Evolutionary conservation across 768 basidiomycete species (phyloP).

Genomic region (Cystobasidium tubakii): DNA sequence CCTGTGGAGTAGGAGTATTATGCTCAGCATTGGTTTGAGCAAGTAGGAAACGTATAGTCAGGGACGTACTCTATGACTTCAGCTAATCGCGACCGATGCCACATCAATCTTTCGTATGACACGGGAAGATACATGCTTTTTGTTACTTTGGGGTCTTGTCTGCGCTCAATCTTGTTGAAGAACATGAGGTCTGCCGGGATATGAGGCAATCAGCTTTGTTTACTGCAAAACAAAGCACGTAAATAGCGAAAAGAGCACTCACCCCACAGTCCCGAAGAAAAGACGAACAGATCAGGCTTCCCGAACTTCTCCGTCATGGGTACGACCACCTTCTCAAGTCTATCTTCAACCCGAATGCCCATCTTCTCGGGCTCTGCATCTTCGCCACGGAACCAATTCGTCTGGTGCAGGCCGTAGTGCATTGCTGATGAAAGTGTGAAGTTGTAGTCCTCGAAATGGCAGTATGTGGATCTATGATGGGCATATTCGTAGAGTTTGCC

Average conservation of each 20-base stretch:
- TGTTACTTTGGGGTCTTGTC: background rate
- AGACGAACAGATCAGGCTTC: slow-evolving; percentile 29
- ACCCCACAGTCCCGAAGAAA: slow-evolving; percentile 30
- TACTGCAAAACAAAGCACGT: too few relatives aligned
- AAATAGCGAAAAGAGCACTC: background rate
- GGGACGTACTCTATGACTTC: slow-evolving; percentile 24
- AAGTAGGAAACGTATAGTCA: background rate
- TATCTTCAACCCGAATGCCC: slow-evolving; percentile 8
- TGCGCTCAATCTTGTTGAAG: background rate
- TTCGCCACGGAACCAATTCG: slow-evolving; percentile 11
- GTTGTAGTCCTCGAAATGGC: slow-evolving; percentile 20
- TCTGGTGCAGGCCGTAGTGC: slow-evolving; percentile 29
- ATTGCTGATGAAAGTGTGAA: slow-evolving; percentile 15
- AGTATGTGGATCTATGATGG: slow-evolving; percentile 16
- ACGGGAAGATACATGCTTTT: background rate
- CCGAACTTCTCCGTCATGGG: slow-evolving; percentile 22
- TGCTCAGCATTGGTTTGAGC: background rate
- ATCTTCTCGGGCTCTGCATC: background rate
- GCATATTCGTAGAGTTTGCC: background rate
- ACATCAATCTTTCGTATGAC: background rate
- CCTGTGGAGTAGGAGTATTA: background rate
- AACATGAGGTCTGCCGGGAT: slow-evolving; percentile 18
- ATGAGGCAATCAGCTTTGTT: background rate
- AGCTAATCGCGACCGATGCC: slow-evolving; percentile 21
- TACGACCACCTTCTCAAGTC: slow-evolving; percentile 4